A percentile compares a stretch with the other conserved stretches of the same genome.
Evolutionary conservation across 129 eudicot species (phyloP).

Genomic region (Gnaphalium uliginosum): DNA sequence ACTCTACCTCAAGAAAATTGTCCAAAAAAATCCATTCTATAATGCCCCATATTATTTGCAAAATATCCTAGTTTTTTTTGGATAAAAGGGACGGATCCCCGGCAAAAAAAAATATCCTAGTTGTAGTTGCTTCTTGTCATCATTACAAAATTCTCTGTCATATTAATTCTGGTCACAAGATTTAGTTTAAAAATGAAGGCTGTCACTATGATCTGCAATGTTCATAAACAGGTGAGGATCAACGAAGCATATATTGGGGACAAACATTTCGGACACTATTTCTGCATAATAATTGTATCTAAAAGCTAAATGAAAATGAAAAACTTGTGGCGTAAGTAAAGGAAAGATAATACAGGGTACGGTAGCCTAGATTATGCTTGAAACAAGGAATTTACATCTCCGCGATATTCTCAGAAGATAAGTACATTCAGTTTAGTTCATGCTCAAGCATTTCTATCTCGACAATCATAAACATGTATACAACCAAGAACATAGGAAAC

Average conservation of each 20-base stretch:
- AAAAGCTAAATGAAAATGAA: background rate
- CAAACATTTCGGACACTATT: background rate
- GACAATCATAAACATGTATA: conserved; percentile 2
- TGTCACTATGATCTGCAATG: conserved; percentile 7
- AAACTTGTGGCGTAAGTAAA: background rate
- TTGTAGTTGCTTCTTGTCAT: conserved; percentile 8
- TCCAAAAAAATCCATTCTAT: background rate
- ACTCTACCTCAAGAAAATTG: conserved; percentile 6
- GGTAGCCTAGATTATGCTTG: conserved; percentile 3
- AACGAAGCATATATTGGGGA: conserved; percentile 2
- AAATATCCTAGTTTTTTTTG: conserved; percentile 10
- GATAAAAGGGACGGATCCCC: no score
- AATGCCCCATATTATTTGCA: background rate
- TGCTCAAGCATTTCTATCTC: conserved; percentile 1
- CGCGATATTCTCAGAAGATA: background rate
- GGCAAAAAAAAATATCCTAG: no score
- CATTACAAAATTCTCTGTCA: background rate
- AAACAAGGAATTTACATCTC: background rate
- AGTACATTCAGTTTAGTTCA: background rate
- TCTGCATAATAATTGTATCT: background rate
- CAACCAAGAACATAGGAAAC: background rate
- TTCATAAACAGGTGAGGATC: conserved; percentile 8
- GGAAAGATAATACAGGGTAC: background rate
- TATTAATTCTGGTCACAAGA: background rate
- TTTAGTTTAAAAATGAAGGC: background rate